These are phyloP conservation scores for Perkinsela sp. DNA, from an alignment of 208 protist species.

Conservation along the genomic window DNA sequence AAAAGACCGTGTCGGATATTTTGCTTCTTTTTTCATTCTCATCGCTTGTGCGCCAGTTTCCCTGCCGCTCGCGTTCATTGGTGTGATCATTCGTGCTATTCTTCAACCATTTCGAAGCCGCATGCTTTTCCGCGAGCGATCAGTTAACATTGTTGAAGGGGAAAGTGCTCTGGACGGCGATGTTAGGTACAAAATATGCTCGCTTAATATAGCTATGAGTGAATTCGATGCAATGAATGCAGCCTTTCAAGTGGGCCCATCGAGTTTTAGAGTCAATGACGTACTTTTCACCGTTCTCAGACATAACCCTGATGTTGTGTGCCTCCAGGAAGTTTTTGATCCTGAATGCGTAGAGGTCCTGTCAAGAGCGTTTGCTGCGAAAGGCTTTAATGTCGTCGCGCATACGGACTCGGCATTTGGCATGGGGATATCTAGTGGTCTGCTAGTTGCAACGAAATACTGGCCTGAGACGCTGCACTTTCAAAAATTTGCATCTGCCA, in stretches of 20 bases:
- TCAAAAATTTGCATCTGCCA: not conserved
- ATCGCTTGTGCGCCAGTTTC: not conserved
- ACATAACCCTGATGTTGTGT: not conserved
- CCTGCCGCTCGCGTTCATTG: not conserved
- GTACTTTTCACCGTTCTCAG: not conserved
- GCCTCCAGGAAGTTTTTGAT: not conserved
- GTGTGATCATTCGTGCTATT: not conserved
- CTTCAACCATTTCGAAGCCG: not conserved
- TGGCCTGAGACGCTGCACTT: not conserved
- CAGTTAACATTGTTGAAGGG: not conserved
- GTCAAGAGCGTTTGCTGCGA: not conserved
- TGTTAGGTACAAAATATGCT: not conserved
- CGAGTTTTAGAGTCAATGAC: not conserved
- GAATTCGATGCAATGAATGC: not conserved
- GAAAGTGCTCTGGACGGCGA: not conserved
- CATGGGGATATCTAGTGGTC: not conserved
- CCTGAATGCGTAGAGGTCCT: not conserved
- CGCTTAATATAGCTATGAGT: conserved; percentile 1
- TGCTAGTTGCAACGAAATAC: not conserved
- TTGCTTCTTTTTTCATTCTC: no score
- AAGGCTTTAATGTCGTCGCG: not conserved
- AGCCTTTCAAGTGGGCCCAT: not conserved
- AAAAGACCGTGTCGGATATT: no score
- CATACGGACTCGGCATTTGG: not conserved
- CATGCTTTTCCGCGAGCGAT: not conserved